Evolutionary conservation across 2,329 filamentous ascomycete genomes (phyloP), one percentile per base, ranked within the genome.

Genomic region (Beauveria australis): DNA sequence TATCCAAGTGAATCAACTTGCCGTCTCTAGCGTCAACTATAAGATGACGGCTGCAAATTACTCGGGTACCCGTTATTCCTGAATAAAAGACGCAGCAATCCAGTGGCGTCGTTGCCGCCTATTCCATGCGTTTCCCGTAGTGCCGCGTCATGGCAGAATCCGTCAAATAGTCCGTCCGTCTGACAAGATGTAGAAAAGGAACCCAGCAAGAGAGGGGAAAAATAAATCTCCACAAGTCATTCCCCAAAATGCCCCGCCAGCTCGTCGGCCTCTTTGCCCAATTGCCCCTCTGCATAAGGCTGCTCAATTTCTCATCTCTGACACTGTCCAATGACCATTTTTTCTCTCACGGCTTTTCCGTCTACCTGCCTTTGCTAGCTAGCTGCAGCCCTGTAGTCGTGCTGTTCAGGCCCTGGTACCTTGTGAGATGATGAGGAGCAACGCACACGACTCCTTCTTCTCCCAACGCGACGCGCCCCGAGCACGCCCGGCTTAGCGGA

Each of bases 241-340:
- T 43, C 28, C 28, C 28, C 47, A 48, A 44, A 52, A 52, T 59
- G 56, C 56, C 56, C 56, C 56, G 56, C 56, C 56, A 51, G 18
- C 56, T 59, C 37, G 18, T n/a, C 41, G 43, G 33, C 19, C 19
- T n/a, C 18, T n/a, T 40, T 58, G 56, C 56, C 47, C 47, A 18
- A 12, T 28, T 58, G 56, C 56, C 56, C 56, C 56, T 55, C 53
- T 37, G 24, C 41, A 44, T 22, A 5, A 12, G 33, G 33, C 33
- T 37, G 33, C 14, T 37, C 33, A 55, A 44, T 44, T 44, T 44
- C 40, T 43, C n/a, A 16, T 19, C 18, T 3, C 7, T 37, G 40
- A 44, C 40, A 28, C 22, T 14, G 9, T 14, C 40, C 10, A 37
- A 40, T n/a, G 12, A 12, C 18, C 19, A n/a, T 2, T 46, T 8